Evolutionary conservation across 768 basidiomycete genomes (phyloP).

Genomic region (Strobilomyces echinocephalus): DNA sequence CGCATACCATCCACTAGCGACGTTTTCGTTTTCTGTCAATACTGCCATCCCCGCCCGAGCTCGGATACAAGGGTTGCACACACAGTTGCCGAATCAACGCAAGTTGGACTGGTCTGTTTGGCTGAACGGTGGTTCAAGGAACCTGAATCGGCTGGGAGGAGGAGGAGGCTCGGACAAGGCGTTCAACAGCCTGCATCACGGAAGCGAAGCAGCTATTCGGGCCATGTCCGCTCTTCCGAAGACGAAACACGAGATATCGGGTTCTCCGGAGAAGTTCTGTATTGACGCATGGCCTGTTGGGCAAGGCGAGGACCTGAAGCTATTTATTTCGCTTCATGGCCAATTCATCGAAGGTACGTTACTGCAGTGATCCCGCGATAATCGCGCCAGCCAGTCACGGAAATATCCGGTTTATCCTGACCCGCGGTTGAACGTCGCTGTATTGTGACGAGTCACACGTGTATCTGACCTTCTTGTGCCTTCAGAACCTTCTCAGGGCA

Average conservation of each 20-base stretch:
- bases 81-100: slow-evolving; percentile 74
- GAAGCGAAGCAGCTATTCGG: slow-evolving; percentile 57
- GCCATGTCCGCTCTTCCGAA: slow-evolving; percentile 62
- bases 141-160: slow-evolving; percentile 63
- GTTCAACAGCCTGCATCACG: slow-evolving; percentile 64
- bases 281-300: slow-evolving; percentile 81
- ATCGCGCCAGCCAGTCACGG: slow-evolving; percentile 9
- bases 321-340: slow-evolving; percentile 78
- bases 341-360: slow-evolving; percentile 85
- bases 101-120: slow-evolving; percentile 77
- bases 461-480: slow-evolving; percentile 17
- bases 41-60: slow-evolving; percentile 78
- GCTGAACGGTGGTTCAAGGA: slow-evolving; percentile 65
- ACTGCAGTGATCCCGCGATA: slow-evolving; percentile 6
- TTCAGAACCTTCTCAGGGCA: slow-evolving; percentile 65
- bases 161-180: slow-evolving; percentile 59
- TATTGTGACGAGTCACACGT: slow-evolving; percentile 12
- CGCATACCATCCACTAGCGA: slow-evolving; percentile 81
- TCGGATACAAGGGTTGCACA: slow-evolving; percentile 63
- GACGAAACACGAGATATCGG: slow-evolving; percentile 79
- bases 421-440: background rate
- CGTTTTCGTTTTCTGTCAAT: slow-evolving; percentile 86
- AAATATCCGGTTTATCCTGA: slow-evolving; percentile 7
- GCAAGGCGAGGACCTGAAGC: slow-evolving; percentile 50
- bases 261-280: slow-evolving; percentile 76